Evolutionary conservation across 2,329 filamentous ascomycete species (phyloP).

Genomic region (Fusarium sp.): DNA sequence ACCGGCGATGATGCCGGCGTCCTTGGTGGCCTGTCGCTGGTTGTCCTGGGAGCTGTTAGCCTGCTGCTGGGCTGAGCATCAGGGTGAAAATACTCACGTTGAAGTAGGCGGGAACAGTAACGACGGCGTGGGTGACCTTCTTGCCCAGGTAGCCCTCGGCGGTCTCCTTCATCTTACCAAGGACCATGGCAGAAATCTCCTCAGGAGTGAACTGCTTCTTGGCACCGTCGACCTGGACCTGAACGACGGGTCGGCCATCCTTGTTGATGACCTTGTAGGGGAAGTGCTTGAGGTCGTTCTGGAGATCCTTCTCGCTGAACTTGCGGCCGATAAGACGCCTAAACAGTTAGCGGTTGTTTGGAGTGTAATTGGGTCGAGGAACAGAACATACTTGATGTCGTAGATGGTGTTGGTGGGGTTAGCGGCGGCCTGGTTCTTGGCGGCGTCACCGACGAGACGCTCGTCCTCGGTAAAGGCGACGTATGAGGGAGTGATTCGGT

Average conservation of each 20-base stretch:
- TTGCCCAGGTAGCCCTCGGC: constrained; percentile 83
- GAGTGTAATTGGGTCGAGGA: constrained; percentile 31
- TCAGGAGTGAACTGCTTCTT: constrained; percentile 82
- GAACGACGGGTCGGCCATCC: constrained; percentile 88
- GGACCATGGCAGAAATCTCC: constrained; percentile 83
- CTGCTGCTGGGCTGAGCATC: background rate
- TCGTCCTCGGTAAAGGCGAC: constrained; percentile 98
- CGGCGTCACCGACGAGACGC: constrained; percentile 95
- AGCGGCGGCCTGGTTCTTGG: constrained; percentile 91
- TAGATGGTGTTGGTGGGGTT: constrained; percentile 83
- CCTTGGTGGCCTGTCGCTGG: constrained; percentile 96
- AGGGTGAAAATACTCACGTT: constrained; percentile 61
- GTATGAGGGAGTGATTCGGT: constrained; percentile 95
- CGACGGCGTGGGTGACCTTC: constrained; percentile 87
- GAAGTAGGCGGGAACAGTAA: constrained; percentile 97
- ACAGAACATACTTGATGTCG: constrained; percentile 81
- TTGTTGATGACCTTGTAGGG: constrained; percentile 94
- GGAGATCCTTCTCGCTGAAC: constrained; percentile 85
- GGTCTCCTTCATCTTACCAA: constrained; percentile 87
- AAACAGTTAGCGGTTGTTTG: constrained; percentile 28
- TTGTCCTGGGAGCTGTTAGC: constrained; percentile 68
- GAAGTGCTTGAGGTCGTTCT: constrained; percentile 97
- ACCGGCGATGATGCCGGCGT: constrained; percentile 90
- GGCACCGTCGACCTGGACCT: constrained; percentile 73
- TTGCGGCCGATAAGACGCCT: constrained; percentile 89